Percentiles rank a stretch among this genome's conserved stretches.
phyloP scores from a whole-genome alignment of 176 grass and related monocot species.

The Carex pumila region DNA sequence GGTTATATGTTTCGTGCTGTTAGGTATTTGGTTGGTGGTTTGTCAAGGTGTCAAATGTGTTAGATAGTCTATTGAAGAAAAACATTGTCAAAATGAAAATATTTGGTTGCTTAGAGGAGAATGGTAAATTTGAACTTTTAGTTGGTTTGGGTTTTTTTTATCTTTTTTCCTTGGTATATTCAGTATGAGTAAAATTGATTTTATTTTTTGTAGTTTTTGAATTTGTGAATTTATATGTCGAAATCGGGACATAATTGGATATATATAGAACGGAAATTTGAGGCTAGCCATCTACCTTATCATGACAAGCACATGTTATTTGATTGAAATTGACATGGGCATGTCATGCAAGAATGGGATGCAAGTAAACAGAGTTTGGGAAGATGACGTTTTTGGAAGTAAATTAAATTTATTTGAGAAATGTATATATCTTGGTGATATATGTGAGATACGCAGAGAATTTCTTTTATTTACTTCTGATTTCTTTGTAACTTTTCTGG shows the following conservation, averaged over 20 bases:
- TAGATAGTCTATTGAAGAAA: constrained; percentile 15
- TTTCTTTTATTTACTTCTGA: background rate
- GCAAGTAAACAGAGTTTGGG: background rate
- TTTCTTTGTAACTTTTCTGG: constrained; percentile 7
- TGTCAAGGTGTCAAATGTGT: constrained; percentile 66
- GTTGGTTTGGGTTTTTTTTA: background rate
- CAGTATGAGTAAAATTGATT: background rate
- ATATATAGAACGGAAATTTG: constrained; percentile 16
- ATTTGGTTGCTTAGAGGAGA: background rate
- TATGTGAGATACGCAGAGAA: constrained; percentile 8
- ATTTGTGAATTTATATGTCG: background rate
- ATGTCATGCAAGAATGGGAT: background rate
- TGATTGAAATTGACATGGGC: constrained; percentile 1
- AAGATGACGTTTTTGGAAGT: background rate
- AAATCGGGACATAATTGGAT: background rate
- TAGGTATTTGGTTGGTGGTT: constrained; percentile 52
- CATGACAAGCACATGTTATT: background rate
- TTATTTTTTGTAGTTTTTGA: background rate
- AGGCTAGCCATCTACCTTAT: background rate
- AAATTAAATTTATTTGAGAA: constrained; percentile 3
- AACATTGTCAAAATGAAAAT: background rate
- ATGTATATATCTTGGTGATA: constrained; percentile 17
- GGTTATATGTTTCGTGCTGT: constrained; percentile 58
- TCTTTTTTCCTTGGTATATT: background rate
- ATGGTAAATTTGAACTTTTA: constrained; percentile 11